Percentiles rank a stretch among this genome's conserved stretches.
phyloP scores from a whole-genome alignment of 495 filamentous ascomycete species.

The Evernia prunastri region DNA sequence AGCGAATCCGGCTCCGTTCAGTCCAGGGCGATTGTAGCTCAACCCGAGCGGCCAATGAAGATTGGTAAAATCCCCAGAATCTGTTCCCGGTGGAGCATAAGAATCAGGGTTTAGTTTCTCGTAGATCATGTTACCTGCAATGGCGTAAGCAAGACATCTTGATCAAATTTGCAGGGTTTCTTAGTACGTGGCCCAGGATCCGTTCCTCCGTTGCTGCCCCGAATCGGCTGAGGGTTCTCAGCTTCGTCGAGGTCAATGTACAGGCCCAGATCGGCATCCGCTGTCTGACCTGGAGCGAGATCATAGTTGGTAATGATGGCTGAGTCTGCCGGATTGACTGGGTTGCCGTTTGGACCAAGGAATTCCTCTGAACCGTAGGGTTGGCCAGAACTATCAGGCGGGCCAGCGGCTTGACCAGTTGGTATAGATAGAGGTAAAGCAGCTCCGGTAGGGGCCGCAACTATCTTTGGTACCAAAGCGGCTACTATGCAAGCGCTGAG shows the following conservation, averaged over 20 bases:
- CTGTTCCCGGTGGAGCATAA: conserved; percentile 60
- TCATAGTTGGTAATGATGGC: conserved; percentile 34
- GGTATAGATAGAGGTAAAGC: conserved; percentile 10
- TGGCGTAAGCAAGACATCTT: conserved; percentile 1
- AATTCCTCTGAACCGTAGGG: conserved; percentile 9
- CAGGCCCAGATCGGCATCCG: conserved; percentile 49
- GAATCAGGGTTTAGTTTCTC: conserved; percentile 60
- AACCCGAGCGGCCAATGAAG: conserved; percentile 68
- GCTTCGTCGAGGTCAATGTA: conserved; percentile 58
- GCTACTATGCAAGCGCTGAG: background rate
- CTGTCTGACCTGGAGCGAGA: conserved; percentile 50
- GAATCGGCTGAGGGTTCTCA: conserved; percentile 61
- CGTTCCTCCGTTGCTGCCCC: conserved; percentile 51
- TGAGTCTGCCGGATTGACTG: conserved; percentile 16
- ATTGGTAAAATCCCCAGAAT: conserved; percentile 55
- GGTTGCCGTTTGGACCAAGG: conserved; percentile 15
- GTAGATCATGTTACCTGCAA: conserved; percentile 49
- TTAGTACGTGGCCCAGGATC: conserved; percentile 55
- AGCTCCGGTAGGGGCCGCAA: background rate
- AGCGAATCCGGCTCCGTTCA: conserved; percentile 57
- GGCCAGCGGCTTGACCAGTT: conserved; percentile 3
- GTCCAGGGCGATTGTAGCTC: conserved; percentile 55
- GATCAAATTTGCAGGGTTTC: background rate
- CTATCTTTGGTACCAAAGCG: background rate
- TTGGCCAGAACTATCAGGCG: conserved; percentile 4